phyloP scores from a whole-genome alignment of 805 yeast genomes.

The Starmerella floricola region DNA sequence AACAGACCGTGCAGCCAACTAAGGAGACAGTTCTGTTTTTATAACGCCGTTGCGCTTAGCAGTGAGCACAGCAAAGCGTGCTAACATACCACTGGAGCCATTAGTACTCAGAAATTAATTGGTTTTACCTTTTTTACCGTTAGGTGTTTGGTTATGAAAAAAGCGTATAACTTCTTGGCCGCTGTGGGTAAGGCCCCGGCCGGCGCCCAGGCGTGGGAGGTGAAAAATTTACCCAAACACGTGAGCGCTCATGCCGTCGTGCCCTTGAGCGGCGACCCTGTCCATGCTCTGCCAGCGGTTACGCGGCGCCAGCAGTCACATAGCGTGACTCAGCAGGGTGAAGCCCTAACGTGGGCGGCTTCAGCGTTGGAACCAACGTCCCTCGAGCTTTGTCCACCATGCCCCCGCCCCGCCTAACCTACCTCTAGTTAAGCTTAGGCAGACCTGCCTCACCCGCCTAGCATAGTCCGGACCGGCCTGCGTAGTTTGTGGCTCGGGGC shows the following conservation, averaged over 20 bases:
- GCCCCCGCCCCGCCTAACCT: too few relatives aligned
- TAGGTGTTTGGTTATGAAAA: slow-evolving; percentile 1
- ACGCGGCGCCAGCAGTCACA: too few relatives aligned
- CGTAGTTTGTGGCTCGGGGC: too few relatives aligned
- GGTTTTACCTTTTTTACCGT: slow-evolving; percentile 9
- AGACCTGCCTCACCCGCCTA: too few relatives aligned
- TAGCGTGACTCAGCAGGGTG: slow-evolving; percentile 3
- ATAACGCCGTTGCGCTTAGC: slow-evolving; percentile 13
- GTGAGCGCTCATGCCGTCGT: background rate
- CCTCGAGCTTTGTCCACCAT: too few relatives aligned
- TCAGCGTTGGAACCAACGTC: too few relatives aligned
- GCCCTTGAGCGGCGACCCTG: too few relatives aligned
- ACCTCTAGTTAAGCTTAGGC: too few relatives aligned
- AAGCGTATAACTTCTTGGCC: background rate
- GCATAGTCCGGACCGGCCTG: too few relatives aligned
- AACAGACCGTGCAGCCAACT: background rate
- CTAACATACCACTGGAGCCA: slow-evolving; percentile 89
- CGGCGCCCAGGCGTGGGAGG: background rate
- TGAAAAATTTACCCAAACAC: slow-evolving; percentile 5
- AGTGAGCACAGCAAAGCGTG: slow-evolving; percentile 33
- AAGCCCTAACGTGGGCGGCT: slow-evolving; percentile 16
- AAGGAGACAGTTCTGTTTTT: background rate
- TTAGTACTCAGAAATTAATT: slow-evolving; percentile 30
- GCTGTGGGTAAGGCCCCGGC: background rate
- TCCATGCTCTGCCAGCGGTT: too few relatives aligned